Percentiles rank a stretch among this genome's conserved stretches.
Evolutionary conservation across 78 protist genomes (phyloP).

Genomic region (Fonticula alba): DNA sequence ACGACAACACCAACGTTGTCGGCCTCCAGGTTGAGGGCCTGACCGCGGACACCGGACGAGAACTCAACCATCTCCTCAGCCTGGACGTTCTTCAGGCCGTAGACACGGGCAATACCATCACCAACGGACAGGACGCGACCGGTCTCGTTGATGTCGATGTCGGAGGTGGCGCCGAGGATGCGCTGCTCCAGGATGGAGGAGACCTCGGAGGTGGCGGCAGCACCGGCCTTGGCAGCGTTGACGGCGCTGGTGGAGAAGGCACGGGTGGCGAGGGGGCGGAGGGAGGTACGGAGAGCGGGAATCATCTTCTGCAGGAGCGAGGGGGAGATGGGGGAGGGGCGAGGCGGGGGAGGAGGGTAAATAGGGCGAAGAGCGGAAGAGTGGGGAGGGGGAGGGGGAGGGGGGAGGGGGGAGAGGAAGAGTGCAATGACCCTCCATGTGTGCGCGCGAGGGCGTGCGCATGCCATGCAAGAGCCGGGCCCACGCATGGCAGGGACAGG

Average conservation of each 20-base stretch:
- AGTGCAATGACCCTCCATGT: too few relatives aligned
- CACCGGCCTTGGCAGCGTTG: not conserved
- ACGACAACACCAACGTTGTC: constrained; percentile 52
- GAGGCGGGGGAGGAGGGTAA: not conserved
- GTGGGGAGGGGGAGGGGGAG: not conserved
- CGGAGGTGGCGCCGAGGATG: not conserved
- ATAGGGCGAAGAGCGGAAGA: not conserved
- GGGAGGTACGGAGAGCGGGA: not conserved
- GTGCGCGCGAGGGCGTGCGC: too few relatives aligned
- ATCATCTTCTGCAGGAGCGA: not conserved
- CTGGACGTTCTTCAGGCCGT: constrained; percentile 33
- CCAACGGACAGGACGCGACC: constrained; percentile 44
- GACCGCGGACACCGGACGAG: constrained; percentile 29
- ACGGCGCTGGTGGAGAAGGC: too few relatives aligned
- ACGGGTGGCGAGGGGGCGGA: too few relatives aligned
- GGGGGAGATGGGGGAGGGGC: not conserved
- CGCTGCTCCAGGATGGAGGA: constrained; percentile 34
- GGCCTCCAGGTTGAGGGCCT: constrained; percentile 54
- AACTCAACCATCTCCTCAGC: constrained; percentile 61
- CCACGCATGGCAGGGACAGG: too few relatives aligned
- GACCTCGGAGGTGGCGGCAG: constrained; percentile 25
- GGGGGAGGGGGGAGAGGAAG: not conserved
- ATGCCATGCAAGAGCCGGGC: too few relatives aligned
- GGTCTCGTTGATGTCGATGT: constrained; percentile 19
- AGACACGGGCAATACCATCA: constrained; percentile 48